Percentiles rank a stretch among this genome's conserved stretches.
Evolutionary conservation across 768 basidiomycete genomes (phyloP).

Genomic region (Rhodosporidiobolus odoratus): DNA sequence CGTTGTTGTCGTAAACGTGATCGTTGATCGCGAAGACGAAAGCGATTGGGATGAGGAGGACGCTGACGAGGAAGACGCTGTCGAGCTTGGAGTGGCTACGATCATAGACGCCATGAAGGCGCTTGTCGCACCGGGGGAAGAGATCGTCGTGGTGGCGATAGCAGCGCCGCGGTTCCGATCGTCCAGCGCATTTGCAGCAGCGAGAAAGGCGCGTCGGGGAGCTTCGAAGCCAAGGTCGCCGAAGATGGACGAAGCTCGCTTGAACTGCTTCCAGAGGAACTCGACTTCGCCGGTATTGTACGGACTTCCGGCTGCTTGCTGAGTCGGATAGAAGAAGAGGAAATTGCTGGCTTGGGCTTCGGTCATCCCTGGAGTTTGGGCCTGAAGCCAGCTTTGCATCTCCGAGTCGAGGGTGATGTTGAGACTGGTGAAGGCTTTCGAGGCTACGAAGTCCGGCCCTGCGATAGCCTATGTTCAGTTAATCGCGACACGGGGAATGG

Average conservation of each 20-base stretch:
- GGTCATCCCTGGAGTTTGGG: slow-evolving; percentile 53
- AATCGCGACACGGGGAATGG: background rate
- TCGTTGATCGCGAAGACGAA: background rate
- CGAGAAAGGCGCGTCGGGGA: slow-evolving; percentile 54
- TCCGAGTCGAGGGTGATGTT: slow-evolving; percentile 13
- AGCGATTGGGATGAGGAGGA: background rate
- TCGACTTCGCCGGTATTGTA: slow-evolving; percentile 57
- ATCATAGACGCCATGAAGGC: too few species aligned
- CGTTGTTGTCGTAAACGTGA: background rate
- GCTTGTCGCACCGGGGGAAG: background rate
- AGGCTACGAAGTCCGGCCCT: slow-evolving; percentile 42
- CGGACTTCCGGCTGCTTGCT: slow-evolving; percentile 52
- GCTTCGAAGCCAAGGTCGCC: slow-evolving; percentile 58
- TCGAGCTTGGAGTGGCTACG: background rate
- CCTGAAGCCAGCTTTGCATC: slow-evolving; percentile 29
- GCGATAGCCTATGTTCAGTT: background rate
- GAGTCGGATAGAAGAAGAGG: slow-evolving; percentile 54
- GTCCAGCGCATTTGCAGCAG: background rate
- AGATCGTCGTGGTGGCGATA: too few species aligned
- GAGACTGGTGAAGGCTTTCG: slow-evolving; percentile 32
- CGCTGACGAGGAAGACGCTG: background rate
- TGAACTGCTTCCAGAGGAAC: slow-evolving; percentile 51
- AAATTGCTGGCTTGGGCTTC: slow-evolving; percentile 46
- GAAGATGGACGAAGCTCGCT: slow-evolving; percentile 58
- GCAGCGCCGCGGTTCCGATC: background rate